Base-by-base conservation (phyloP, 768 basidiomycete species). In the Coprinopsis sp. region DNA sequence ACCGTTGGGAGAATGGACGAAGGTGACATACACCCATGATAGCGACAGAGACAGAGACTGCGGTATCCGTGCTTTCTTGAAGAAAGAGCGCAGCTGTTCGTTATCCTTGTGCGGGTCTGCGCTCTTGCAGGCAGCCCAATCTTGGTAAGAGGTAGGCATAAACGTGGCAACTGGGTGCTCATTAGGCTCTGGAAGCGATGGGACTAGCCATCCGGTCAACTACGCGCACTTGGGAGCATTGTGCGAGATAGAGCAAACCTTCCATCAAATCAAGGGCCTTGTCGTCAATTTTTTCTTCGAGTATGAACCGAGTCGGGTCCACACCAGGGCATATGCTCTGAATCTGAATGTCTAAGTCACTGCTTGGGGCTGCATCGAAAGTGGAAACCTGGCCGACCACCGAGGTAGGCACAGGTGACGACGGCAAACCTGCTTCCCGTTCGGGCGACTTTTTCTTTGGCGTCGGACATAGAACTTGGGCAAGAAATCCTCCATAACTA, bases 1-100 rank as follows among this genome's bases (percentile, higher is more conserved):
- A 37, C 18, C 11, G 11, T 10, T 19, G 11, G 34, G 19, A 37
- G 18, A 10, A 37, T 7, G 34, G 18, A 37, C 18, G 34, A n/a
- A n/a, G 34, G 18, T 7, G 10, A 28, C 74, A 39, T 47, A 85
- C 85, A 76, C 73, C 86, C 86, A 88, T 12, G 81, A 79, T 40
- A 89, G 64, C 25, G 78, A 71, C 12, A 87, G 67, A 18, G 73
- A 68, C 3, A 87, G 65, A 3, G 82, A 69, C 45, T 77, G 72
- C 18, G 79, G 59, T 2, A 84, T 81, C 13, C 70, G 73, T 52
- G 33, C 41, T 31, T 77, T 77, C 58, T 71, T 76, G 52, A 85
- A 42, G 6, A 42, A 30, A 18, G 27, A 5, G 53, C 45, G 71
- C 76, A 21, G 51, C n/a, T n/a, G n/a, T n/a, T n/a, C n/a, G 54